Base-by-base conservation (phyloP, 2,329 filamentous ascomycete species). In the Camptophora hylomeconis region DNA sequence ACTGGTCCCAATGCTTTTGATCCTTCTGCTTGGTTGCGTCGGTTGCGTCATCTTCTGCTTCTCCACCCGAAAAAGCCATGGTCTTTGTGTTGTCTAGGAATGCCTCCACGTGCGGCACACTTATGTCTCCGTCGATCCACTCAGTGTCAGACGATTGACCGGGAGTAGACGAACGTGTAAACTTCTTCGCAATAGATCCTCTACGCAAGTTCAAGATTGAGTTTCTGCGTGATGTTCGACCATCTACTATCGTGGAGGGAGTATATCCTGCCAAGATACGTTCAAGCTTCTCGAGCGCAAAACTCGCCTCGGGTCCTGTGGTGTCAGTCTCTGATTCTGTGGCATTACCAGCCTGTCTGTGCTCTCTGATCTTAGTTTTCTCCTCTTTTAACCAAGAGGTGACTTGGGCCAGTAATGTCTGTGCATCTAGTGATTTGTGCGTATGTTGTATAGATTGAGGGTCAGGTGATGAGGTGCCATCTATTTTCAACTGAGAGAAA, bases 1-100 rank as follows among this genome's bases (percentile, higher is more conserved):
- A 98, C 6, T 54, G 63, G n/a, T 70, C 50, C 89, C 87, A 94
- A 3, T 75, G 75, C 47, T 81, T 75, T 22, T 63, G 69, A 35
- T 87, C 81, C 48, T 79, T 82, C 17, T 69, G 64, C 20, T 64
- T 63, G 24, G 64, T 61, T 5, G 47, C 44, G 5, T 61, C 55
- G 9, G 63, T 63, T 24, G 64, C 61, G 6, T 50, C 44, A 7
- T 58, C 53, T 13, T 61, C 58, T 15, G 48, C 51, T 17, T 50
- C 48, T 11, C 72, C 72, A 14, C 75, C 74, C 9, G 61, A 66
- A 49, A 89, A 92, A 28, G 75, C 72, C 45, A 93, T 61, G 0
- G 86, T 92, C 56, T 87, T 89, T 4, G 81, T 80, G 48, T 94
- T 94, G 56, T 95, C 87, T 12, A 95, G 65, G 24, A 76, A 63